Evolutionary conservation across 73 alveolate species (phyloP).

Genomic region (Paramecium octaurelia): DNA sequence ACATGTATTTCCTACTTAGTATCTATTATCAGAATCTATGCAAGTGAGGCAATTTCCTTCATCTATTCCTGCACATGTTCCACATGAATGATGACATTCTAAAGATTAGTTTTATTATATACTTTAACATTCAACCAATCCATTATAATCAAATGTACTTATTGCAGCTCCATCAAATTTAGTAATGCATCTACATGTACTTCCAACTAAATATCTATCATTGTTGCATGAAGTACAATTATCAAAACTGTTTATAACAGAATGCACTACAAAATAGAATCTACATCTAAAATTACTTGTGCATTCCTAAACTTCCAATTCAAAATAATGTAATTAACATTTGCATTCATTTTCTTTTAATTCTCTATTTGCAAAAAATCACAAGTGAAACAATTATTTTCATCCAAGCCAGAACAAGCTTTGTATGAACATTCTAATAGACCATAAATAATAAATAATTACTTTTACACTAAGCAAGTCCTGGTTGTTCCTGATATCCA

Average conservation of each 20-base stretch:
- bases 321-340: background rate
- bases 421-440: background rate
- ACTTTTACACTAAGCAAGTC: background rate
- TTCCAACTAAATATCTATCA: background rate
- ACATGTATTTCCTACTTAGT: background rate
- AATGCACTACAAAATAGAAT: background rate
- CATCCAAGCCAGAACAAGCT: background rate
- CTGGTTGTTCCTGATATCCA: background rate
- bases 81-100: background rate
- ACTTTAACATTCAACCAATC: background rate
- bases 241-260: background rate
- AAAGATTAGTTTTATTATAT: background rate
- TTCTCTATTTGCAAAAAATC: background rate
- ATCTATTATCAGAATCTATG: background rate
- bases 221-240: background rate
- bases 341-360: background rate
- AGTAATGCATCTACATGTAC: background rate
- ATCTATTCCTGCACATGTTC: background rate
- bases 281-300: background rate
- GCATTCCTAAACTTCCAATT: background rate
- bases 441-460: background rate
- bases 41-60: background rate
- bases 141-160: background rate
- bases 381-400: background rate
- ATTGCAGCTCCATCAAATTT: background rate